phyloP scores from a whole-genome alignment of 1,284 basidiomycete species.

The Heterobasidion parviporum region DNA sequence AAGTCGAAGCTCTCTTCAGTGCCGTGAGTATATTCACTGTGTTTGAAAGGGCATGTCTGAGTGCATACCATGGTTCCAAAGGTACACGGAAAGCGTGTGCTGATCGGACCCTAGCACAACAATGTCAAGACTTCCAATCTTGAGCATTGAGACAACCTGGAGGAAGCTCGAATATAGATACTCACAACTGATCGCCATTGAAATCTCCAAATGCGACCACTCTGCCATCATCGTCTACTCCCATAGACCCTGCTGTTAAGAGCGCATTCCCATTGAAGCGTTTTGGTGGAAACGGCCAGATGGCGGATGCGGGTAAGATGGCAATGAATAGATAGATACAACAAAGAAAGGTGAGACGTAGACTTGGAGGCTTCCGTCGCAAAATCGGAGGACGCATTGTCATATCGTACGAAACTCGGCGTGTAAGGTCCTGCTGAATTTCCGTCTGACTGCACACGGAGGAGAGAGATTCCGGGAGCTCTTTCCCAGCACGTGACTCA shows the following conservation, averaged over 20 bases:
- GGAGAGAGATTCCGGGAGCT: too few species aligned
- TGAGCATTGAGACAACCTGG: slow-evolving; percentile 1
- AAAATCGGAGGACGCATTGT: neutral
- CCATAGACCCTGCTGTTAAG: slow-evolving; percentile 75
- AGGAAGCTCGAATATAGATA: slow-evolving; percentile 7
- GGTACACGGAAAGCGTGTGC: slow-evolving; percentile 64
- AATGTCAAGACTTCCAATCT: slow-evolving; percentile 62
- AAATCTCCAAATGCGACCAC: slow-evolving; percentile 92
- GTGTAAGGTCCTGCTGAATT: too few species aligned
- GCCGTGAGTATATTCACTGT: neutral
- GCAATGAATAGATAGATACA: neutral
- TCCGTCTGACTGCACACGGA: too few species aligned
- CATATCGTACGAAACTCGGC: too few species aligned
- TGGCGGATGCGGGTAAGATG: slow-evolving; percentile 15
- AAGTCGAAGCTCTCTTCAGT: slow-evolving; percentile 54
- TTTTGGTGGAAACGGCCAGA: slow-evolving; percentile 82
- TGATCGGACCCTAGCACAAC: slow-evolving; percentile 70
- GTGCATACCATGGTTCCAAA: slow-evolving; percentile 78
- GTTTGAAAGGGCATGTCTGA: neutral
- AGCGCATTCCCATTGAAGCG: slow-evolving; percentile 84
- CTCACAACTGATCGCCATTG: slow-evolving; percentile 91
- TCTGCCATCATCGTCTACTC: slow-evolving; percentile 63
- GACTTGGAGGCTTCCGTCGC: slow-evolving; percentile 3
- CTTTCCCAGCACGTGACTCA: too few species aligned
- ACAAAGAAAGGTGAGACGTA: neutral